Evolutionary conservation across 108 stramenopile genomes (phyloP), one percentile per base, ranked within the genome.

Genomic region (Discostella pseudostelligera): DNA sequence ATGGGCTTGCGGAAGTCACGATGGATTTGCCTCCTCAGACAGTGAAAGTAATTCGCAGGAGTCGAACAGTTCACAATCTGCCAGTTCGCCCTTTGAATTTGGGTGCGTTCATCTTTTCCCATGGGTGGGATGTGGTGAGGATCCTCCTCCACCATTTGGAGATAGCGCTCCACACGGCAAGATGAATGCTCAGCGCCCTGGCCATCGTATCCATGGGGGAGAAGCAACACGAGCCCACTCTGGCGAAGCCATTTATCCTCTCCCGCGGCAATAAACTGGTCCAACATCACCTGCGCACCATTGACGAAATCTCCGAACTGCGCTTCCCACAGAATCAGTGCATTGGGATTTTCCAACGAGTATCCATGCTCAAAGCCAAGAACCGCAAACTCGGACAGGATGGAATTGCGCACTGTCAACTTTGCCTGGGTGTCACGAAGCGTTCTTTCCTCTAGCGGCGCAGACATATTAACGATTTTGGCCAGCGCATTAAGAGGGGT

Each of bases 221-320:
- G 80, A 36, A 99, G 74, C 81, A 99, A 62, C 4, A 90, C 90
- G 40, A 99, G 77, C 55, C 99, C 99, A 59, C 84, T 92, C 70
- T 98, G 97, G 63, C 99, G 94, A 51, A 93, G 64, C 99, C 99
- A 99, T 83, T 99, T 99, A 80, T 95, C 96, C 85, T 99, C 99
- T 46, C 99, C 99, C 25, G 96, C 79, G 47, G 82, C 79, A 62
- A 99, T 97, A 78, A 97, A 99, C 65, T 98, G 97, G 84, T 99
- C 99, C 62, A 99, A 91, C 81, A 99, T 93, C 51, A 96, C 84
- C 81, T 99, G 99, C 19, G 99, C 97, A 22, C 97, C 96, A 74
- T 98, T 98, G 48, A 87, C 88, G 67, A 99, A 99, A 80, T 99
- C 99, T 20, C 99, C 99, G 72, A 99, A 99, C 65, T 99, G 99